Evolutionary conservation across 352 stramenopile genomes (phyloP).

Genomic region (Globisporangium uncinulatum): DNA sequence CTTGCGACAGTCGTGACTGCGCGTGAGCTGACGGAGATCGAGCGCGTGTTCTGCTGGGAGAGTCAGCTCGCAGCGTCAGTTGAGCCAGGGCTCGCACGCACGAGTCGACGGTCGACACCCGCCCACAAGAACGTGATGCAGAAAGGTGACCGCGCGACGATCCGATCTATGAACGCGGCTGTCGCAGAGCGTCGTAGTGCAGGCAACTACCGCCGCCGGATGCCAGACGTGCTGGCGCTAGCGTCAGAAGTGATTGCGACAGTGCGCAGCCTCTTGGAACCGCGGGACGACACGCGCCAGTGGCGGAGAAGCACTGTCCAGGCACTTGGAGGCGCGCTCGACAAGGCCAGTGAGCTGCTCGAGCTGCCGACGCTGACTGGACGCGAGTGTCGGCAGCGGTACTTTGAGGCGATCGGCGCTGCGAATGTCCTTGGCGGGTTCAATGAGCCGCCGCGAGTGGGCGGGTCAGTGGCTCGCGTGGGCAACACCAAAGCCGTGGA

Average conservation of each 20-base stretch:
- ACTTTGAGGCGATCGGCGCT: slow-evolving; percentile 32
- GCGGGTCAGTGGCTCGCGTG: slow-evolving; percentile 24
- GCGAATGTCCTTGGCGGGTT: slow-evolving; percentile 45
- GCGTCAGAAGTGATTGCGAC: slow-evolving; percentile 36
- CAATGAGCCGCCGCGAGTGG: slow-evolving; percentile 29
- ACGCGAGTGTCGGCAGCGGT: slow-evolving; percentile 14
- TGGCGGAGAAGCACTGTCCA: slow-evolving; percentile 25
- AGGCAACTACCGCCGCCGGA: neutral
- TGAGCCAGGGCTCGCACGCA: slow-evolving; percentile 39
- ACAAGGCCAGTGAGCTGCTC: slow-evolving; percentile 3
- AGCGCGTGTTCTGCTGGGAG: slow-evolving; percentile 49
- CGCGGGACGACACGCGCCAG: slow-evolving; percentile 10
- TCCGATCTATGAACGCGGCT: slow-evolving; percentile 41
- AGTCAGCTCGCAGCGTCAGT: slow-evolving; percentile 24
- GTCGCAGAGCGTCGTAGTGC: slow-evolving; percentile 8
- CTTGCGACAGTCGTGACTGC: slow-evolving; percentile 35
- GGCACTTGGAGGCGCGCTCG: slow-evolving; percentile 20
- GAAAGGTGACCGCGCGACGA: slow-evolving; percentile 27
- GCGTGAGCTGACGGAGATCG: slow-evolving; percentile 27
- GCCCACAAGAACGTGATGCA: slow-evolving; percentile 23
- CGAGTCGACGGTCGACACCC: slow-evolving; percentile 29
- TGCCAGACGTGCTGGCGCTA: slow-evolving; percentile 22
- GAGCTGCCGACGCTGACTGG: slow-evolving; percentile 7
- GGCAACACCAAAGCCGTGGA: slow-evolving; percentile 6
- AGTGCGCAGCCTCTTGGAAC: slow-evolving; percentile 21